Evolutionary conservation across 805 yeast species (phyloP).

Genomic region (Nakazawaea holstii): DNA sequence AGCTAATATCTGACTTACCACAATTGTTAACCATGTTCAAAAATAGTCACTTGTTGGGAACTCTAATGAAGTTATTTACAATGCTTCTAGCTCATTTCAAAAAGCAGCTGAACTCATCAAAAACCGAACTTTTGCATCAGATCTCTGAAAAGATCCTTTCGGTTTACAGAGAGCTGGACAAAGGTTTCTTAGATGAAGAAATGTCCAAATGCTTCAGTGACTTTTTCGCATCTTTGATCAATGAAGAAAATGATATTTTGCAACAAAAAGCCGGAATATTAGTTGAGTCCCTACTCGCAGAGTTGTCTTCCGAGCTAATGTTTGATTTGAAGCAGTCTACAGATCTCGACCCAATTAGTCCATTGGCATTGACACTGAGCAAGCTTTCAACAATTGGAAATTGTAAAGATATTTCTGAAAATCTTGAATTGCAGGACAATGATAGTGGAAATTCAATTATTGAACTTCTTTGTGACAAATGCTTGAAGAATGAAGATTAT

Average conservation of each 20-base stretch:
- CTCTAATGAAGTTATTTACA: background rate
- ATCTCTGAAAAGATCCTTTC: background rate
- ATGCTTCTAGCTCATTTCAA: background rate
- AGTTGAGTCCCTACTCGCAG: slow-evolving; percentile 11
- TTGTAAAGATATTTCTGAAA: slow-evolving; percentile 19
- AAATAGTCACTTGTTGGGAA: slow-evolving; percentile 13
- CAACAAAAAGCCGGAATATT: slow-evolving; percentile 17
- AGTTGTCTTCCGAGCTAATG: slow-evolving; percentile 10
- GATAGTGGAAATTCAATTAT: slow-evolving; percentile 11
- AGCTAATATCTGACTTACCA: slow-evolving; percentile 13
- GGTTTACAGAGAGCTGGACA: background rate
- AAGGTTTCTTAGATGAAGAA: background rate
- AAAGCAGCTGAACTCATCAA: background rate
- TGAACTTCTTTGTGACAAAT: slow-evolving; percentile 16
- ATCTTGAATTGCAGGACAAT: slow-evolving; percentile 12
- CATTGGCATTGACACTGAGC: slow-evolving; percentile 9
- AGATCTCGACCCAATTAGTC: background rate
- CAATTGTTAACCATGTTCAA: slow-evolving; percentile 22
- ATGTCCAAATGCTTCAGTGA: background rate
- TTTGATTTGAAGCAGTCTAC: slow-evolving; percentile 7
- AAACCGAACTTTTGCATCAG: background rate
- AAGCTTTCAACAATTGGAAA: slow-evolving; percentile 16
- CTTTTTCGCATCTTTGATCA: background rate
- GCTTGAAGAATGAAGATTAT: slow-evolving; percentile 9
- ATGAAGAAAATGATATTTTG: slow-evolving; percentile 16